Percentiles rank a stretch among this genome's conserved stretches.
These are phyloP conservation scores for Euphorbia peplus DNA, from an alignment of 345 rosid genomes.

Conservation along the genomic window DNA sequence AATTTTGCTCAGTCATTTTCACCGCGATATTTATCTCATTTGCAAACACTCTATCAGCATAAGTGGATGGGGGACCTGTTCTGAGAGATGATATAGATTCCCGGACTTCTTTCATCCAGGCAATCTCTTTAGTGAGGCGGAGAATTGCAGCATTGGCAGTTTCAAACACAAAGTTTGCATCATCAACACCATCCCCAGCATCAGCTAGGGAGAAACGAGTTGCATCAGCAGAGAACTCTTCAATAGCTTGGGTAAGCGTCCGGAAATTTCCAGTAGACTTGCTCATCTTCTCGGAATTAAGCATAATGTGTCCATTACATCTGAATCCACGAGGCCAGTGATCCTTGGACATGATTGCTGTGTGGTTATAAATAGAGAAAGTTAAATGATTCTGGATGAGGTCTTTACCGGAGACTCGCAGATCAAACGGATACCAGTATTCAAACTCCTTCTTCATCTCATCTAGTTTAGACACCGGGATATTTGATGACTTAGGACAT, in stretches of 20 bases:
- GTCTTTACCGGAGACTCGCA: conserved; percentile 95
- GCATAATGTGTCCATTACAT: conserved; percentile 93
- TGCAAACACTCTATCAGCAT: conserved; percentile 81
- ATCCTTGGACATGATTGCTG: conserved; percentile 63
- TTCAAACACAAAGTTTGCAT: conserved; percentile 92
- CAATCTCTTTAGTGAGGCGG: conserved; percentile 76
- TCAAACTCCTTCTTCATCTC: conserved; percentile 96
- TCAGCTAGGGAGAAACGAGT: conserved; percentile 87
- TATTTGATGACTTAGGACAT: conserved; percentile 57
- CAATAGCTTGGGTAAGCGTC: conserved; percentile 75
- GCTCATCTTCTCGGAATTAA: conserved; percentile 93
- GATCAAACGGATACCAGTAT: conserved; percentile 96
- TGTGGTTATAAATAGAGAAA: conserved; percentile 79
- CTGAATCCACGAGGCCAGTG: conserved; percentile 98
- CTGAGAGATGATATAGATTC: conserved; percentile 70
- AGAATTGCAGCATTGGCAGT: conserved; percentile 90
- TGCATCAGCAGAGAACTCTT: conserved; percentile 89
- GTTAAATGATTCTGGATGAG: conserved; percentile 95
- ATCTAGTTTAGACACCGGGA: conserved; percentile 51
- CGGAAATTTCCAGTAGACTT: conserved; percentile 95
- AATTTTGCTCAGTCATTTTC: conserved; percentile 63
- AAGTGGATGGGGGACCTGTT: conserved; percentile 60
- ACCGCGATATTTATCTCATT: conserved; percentile 88
- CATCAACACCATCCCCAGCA: conserved; percentile 97
- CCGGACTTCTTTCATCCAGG: conserved; percentile 87